phyloP scores from a whole-genome alignment of 1,139 yeast species.

The Debaryomyces udenii region DNA sequence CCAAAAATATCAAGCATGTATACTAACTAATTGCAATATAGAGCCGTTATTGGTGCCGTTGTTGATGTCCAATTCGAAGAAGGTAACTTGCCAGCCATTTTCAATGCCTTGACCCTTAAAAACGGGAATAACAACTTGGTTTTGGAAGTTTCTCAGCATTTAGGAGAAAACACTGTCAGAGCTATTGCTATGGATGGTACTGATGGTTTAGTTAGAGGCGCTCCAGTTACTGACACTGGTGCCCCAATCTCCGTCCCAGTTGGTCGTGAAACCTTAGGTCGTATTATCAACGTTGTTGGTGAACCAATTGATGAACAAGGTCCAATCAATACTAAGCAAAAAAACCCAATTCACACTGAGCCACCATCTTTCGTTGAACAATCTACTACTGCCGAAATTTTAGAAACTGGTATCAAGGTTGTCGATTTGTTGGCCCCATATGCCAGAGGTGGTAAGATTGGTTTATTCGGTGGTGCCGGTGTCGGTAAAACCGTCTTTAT shows the following conservation, averaged over 20 bases:
- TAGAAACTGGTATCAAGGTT: constrained; percentile 99
- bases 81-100: constrained; percentile 95
- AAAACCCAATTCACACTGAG: constrained; percentile 97
- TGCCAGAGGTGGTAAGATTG: constrained; percentile 99
- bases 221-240: constrained; percentile 89
- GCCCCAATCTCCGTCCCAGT: constrained; percentile 98
- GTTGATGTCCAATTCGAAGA: constrained; percentile 99
- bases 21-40: constrained; percentile 25
- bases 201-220: constrained; percentile 99
- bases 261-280: constrained; percentile 98
- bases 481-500: constrained; percentile 99
- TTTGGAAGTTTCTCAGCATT: constrained; percentile 98
- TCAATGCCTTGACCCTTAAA: constrained; percentile 91
- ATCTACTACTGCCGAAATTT: constrained; percentile 96
- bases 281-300: constrained; percentile 98
- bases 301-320: constrained; percentile 99
- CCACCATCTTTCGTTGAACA: constrained; percentile 96
- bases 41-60: constrained; percentile 99
- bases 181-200: constrained; percentile 99
- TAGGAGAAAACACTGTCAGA: constrained; percentile 99
- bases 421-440: constrained; percentile 99
- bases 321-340: constrained; percentile 88
- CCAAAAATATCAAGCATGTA: constrained; percentile 5
- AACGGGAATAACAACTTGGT: constrained; percentile 72
- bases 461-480: constrained; percentile 99